A percentile compares a stretch with the other conserved stretches of the same genome.
Conservation (phyloP, 1,139 yeast genomes). For the Pichia sp. region DNA sequence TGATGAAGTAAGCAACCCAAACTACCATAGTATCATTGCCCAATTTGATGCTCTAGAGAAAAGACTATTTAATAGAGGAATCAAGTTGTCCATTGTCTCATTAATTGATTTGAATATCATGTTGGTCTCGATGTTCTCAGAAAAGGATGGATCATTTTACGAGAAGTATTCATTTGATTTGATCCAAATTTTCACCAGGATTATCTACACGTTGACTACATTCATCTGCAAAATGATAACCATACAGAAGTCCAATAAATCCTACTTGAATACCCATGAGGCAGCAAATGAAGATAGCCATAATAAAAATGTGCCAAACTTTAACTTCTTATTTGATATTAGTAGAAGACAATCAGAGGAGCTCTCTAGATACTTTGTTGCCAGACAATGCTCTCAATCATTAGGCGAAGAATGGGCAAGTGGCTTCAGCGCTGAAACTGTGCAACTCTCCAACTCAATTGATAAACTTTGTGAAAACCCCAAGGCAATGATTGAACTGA, state of each 20-base stretch:
- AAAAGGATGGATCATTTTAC: constrained; percentile 10
- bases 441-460: constrained; percentile 2
- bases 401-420: constrained; percentile 1
- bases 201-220: constrained; percentile 10
- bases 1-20: neutral
- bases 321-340: constrained; percentile 8
- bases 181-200: constrained; percentile 18
- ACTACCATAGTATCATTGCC: neutral
- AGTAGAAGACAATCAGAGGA: constrained; percentile 4
- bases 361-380: constrained; percentile 6
- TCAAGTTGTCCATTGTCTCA: constrained; percentile 7
- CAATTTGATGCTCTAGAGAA: constrained; percentile 5
- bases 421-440: constrained; percentile 2
- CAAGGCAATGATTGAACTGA: constrained; percentile 14
- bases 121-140: constrained; percentile 15
- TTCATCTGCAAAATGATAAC: constrained; percentile 11
- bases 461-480: constrained; percentile 13
- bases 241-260: constrained; percentile 2
- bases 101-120: constrained; percentile 16
- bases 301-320: constrained; percentile 4
- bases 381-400: constrained; percentile 5
- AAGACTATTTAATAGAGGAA: constrained; percentile 8
- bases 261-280: neutral
- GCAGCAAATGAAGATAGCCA: neutral
- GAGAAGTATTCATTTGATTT: constrained; percentile 19